Conservation (phyloP, 106 monocot genomes). For the Alisma plantagoaquatica region DNA sequence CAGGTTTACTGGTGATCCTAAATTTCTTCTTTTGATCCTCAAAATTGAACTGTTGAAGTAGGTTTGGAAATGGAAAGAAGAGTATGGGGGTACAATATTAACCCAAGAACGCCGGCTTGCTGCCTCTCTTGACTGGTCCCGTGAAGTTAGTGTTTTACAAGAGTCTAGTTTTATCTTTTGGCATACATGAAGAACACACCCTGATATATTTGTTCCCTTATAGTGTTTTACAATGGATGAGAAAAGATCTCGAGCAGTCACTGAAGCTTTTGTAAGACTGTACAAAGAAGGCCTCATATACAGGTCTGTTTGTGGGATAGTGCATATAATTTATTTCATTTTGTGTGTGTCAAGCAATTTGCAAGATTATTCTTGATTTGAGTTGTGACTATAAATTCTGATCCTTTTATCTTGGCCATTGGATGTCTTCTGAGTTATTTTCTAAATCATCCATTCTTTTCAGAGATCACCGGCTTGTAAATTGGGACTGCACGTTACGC, state of each 20-base stretch:
- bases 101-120: conserved; percentile 80
- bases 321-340: not conserved
- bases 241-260: conserved; percentile 57
- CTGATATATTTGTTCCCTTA: no score
- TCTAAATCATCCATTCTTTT: not conserved
- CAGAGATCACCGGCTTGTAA: conserved; percentile 92
- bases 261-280: conserved; percentile 77
- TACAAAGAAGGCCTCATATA: conserved; percentile 60
- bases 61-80: conserved; percentile 97
- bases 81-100: conserved; percentile 93
- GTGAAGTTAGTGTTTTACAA: conserved; percentile 37
- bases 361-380: no score
- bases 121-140: conserved; percentile 97
- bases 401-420: no score
- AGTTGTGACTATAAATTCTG: no score
- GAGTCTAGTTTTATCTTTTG: not conserved
- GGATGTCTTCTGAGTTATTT: no score
- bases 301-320: conserved; percentile 34
- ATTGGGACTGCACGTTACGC: conserved; percentile 92
- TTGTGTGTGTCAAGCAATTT: not conserved
- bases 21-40: no score
- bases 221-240: conserved; percentile 91
- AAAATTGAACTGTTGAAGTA: no score
- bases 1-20: not conserved
- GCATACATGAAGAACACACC: no score